These are phyloP conservation scores for Leccinum obscurum DNA, from an alignment of 768 basidiomycete species.

Conservation along the genomic window DNA sequence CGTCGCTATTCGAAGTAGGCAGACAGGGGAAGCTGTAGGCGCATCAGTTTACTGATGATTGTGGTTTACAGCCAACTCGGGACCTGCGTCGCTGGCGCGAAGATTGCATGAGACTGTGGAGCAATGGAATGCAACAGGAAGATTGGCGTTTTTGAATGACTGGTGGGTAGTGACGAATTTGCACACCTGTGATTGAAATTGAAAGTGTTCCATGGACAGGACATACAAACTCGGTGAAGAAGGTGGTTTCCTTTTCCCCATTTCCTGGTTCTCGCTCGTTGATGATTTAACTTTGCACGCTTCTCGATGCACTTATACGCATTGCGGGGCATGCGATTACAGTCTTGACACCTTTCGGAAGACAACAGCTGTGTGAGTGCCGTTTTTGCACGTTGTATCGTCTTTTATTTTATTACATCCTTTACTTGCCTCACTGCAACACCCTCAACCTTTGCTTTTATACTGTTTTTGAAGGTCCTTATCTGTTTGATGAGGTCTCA, in stretches of 20 bases:
- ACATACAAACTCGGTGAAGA: conserved; percentile 90
- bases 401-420: neutral
- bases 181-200: conserved; percentile 7
- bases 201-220: conserved; percentile 42
- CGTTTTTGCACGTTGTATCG: neutral
- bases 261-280: neutral
- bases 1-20: neutral
- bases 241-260: conserved; percentile 38
- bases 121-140: conserved; percentile 64
- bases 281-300: neutral
- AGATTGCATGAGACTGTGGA: conserved; percentile 54
- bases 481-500: neutral
- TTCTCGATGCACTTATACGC: neutral
- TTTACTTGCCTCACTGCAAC: neutral
- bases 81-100: conserved; percentile 55
- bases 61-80: conserved; percentile 48
- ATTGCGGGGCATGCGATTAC: neutral
- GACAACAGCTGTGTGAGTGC: conserved; percentile 76
- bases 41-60: conserved; percentile 1
- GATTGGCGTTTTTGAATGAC: conserved; percentile 73
- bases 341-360: conserved; percentile 89
- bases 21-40: neutral
- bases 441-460: neutral
- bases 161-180: conserved; percentile 51
- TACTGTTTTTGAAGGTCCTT: neutral